Conservation (phyloP, 2,329 filamentous ascomycete genomes). For the Zymoseptoria brevis region DNA sequence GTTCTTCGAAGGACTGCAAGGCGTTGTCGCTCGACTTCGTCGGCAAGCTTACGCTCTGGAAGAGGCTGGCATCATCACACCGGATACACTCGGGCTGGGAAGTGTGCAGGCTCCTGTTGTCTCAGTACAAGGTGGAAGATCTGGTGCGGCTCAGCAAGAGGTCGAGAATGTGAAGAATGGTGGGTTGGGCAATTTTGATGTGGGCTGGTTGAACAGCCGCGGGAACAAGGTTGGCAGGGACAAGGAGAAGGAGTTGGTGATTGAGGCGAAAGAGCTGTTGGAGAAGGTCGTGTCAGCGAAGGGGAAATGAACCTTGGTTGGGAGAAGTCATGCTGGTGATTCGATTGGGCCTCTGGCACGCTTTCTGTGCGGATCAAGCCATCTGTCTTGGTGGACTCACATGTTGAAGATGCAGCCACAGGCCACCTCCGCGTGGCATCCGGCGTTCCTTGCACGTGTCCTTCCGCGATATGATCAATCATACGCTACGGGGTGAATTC, state of each 20-base stretch:
- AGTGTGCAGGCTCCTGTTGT: conserved; percentile 15
- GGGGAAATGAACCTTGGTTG: background rate
- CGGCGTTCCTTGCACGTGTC: background rate
- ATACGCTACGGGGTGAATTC: background rate
- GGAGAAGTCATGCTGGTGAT: too few relatives aligned
- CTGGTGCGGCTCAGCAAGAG: conserved; percentile 10
- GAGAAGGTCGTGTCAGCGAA: conserved; percentile 21
- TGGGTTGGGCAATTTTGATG: conserved; percentile 56
- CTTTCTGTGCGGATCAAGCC: too few relatives aligned
- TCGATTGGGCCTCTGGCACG: too few relatives aligned
- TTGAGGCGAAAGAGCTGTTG: conserved; percentile 50
- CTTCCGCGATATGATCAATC: background rate
- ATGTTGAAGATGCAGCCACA: background rate
- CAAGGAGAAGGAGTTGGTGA: conserved; percentile 77
- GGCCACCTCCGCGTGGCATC: background rate
- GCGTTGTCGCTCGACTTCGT: conserved; percentile 65
- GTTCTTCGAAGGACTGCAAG: conserved; percentile 67
- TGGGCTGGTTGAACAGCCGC: conserved; percentile 82
- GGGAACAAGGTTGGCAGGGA: conserved; percentile 73
- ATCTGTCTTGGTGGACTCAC: background rate
- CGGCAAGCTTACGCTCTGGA: conserved; percentile 72
- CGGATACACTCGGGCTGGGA: conserved; percentile 29
- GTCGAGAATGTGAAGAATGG: conserved; percentile 34
- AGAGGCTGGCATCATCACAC: conserved; percentile 64
- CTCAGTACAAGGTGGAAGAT: background rate